Conservation (phyloP, 2,329 filamentous ascomycete species). For the Phyllosticta citrichinensis region DNA sequence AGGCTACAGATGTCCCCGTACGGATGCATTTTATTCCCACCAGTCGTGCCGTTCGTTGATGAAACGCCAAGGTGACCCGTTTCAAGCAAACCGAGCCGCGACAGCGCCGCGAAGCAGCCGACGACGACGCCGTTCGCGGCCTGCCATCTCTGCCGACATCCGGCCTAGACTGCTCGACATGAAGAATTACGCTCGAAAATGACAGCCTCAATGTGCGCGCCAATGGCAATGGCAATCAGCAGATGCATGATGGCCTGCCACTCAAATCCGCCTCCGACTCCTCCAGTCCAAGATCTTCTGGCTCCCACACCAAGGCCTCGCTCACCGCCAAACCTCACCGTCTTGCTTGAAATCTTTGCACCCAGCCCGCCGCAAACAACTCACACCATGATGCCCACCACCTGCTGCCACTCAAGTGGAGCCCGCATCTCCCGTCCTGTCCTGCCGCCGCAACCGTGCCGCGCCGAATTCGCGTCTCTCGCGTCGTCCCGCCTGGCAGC, state of each 20-base stretch:
- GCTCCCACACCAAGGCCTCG: neutral
- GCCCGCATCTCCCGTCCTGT: neutral
- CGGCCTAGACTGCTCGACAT: neutral
- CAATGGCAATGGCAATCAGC: neutral
- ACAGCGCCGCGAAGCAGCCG: neutral
- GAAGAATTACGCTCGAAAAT: neutral
- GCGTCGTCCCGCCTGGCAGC: neutral
- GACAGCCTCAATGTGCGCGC: neutral
- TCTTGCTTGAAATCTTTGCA: neutral
- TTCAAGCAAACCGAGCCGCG: neutral
- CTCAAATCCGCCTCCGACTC: neutral
- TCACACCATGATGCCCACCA: neutral
- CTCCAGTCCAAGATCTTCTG: neutral
- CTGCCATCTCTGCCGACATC: neutral
- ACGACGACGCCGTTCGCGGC: neutral
- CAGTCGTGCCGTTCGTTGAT: neutral
- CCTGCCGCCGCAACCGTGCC: neutral
- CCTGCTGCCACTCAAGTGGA: neutral
- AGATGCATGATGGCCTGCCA: neutral
- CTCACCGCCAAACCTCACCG: neutral
- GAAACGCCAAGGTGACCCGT: neutral
- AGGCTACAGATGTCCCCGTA: too few species aligned
- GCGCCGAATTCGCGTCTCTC: neutral
- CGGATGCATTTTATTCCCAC: too few species aligned
- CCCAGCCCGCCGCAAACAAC: neutral